These are phyloP conservation scores for Rhodomyrtus psidioides DNA, from an alignment of 441 rosid genomes.

Conservation along the genomic window DNA sequence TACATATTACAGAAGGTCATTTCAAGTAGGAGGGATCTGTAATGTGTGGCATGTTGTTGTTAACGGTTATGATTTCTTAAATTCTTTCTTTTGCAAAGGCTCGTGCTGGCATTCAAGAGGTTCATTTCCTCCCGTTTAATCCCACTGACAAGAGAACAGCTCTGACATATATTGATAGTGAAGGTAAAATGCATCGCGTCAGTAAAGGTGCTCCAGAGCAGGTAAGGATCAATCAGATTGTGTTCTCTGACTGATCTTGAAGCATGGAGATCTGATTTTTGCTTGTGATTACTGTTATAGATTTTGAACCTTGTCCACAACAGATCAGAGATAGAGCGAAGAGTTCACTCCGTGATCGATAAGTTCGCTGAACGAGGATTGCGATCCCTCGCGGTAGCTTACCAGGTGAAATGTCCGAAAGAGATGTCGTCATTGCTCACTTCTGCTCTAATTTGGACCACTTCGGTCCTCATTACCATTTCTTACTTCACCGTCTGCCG, in stretches of 20 bases:
- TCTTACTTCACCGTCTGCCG: background rate
- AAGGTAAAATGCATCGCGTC: conserved; percentile 40
- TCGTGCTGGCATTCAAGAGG: conserved; percentile 38
- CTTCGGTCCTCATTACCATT: background rate
- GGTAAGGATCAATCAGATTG: conserved; percentile 12
- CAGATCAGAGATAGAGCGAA: conserved; percentile 39
- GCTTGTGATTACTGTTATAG: conserved; percentile 10
- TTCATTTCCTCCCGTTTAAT: conserved; percentile 43
- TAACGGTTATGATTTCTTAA: background rate
- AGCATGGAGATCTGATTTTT: background rate
- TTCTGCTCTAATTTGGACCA: background rate
- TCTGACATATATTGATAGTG: conserved; percentile 31
- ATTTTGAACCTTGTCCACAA: conserved; percentile 34
- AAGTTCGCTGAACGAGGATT: conserved; percentile 48
- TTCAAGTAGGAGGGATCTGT: background rate
- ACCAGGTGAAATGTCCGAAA: conserved; percentile 32
- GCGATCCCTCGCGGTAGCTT: conserved; percentile 60
- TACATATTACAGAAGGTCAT: background rate
- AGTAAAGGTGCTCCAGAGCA: conserved; percentile 56
- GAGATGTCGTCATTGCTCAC: background rate
- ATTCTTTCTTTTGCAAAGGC: conserved; percentile 24
- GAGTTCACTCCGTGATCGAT: conserved; percentile 49
- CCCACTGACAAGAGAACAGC: conserved; percentile 44
- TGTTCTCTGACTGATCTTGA: background rate
- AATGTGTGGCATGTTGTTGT: background rate